Conservation (phyloP, 371 early-diverging fungal genomes). For the Rhizomucor miehei region DNA sequence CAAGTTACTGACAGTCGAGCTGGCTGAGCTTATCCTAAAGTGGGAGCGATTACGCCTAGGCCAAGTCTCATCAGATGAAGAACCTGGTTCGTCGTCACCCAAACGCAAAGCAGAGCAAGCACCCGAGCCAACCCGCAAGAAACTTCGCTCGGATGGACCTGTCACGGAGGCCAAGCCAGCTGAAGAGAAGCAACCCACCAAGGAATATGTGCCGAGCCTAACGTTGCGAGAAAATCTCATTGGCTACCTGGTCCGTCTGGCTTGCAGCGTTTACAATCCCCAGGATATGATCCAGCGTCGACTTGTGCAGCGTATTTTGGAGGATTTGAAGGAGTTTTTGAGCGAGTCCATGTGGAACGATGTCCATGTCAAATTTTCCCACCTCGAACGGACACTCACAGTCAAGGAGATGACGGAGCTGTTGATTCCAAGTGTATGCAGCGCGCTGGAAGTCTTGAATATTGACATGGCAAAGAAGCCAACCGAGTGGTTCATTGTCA, state of each 20-base stretch:
- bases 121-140: constrained; percentile 12
- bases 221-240: constrained; percentile 66
- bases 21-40: constrained; percentile 83
- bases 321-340: constrained; percentile 61
- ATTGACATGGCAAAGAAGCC: constrained; percentile 61
- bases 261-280: constrained; percentile 62
- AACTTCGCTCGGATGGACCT: constrained; percentile 6
- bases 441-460: constrained; percentile 69
- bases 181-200: constrained; percentile 5
- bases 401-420: constrained; percentile 43
- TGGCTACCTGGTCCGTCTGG: constrained; percentile 72
- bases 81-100: constrained; percentile 8
- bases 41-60: constrained; percentile 77
- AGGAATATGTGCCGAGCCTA: constrained; percentile 52
- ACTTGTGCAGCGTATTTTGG: constrained; percentile 61
- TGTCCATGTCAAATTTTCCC: constrained; percentile 51
- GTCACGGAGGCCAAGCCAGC: background rate
- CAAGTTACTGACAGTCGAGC: constrained; percentile 80
- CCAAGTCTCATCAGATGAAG: constrained; percentile 9
- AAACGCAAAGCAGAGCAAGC: constrained; percentile 19
- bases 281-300: constrained; percentile 40
- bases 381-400: constrained; percentile 44
- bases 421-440: constrained; percentile 48
- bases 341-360: constrained; percentile 60
- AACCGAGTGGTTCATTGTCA: constrained; percentile 63